These are phyloP conservation scores for Starmerella bombi DNA, from an alignment of 805 yeast genomes.

Conservation along the genomic window DNA sequence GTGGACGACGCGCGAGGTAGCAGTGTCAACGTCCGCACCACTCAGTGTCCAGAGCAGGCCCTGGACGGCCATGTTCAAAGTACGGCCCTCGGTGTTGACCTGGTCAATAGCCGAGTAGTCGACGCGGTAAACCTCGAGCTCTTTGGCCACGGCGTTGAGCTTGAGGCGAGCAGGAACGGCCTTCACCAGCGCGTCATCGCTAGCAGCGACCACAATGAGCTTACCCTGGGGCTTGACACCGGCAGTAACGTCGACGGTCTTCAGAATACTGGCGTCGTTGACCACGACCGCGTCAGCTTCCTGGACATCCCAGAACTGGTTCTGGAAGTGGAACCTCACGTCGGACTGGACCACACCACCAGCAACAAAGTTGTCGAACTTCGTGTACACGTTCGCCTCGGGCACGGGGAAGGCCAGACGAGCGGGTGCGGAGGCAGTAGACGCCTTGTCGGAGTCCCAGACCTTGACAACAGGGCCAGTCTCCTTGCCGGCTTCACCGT, in stretches of 20 bases:
- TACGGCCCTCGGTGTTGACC: slow-evolving; percentile 50
- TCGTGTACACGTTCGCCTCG: slow-evolving; percentile 41
- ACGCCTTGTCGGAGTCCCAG: slow-evolving; percentile 19
- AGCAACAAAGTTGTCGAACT: slow-evolving; percentile 54
- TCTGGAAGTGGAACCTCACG: slow-evolving; percentile 36
- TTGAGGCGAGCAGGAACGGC: slow-evolving; percentile 43
- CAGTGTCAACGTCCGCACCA: slow-evolving; percentile 48
- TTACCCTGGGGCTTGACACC: slow-evolving; percentile 45
- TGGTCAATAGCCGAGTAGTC: slow-evolving; percentile 56
- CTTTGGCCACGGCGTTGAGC: slow-evolving; percentile 39
- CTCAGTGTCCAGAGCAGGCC: slow-evolving; percentile 67
- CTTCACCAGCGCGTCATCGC: slow-evolving; percentile 39
- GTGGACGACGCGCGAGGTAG: slow-evolving; percentile 65
- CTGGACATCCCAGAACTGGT: slow-evolving; percentile 32
- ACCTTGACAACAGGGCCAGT: slow-evolving; percentile 9
- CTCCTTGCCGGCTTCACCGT: slow-evolving; percentile 1
- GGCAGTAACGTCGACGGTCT: slow-evolving; percentile 47
- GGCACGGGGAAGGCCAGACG: slow-evolving; percentile 15
- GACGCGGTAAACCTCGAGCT: slow-evolving; percentile 41
- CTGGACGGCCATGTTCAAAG: slow-evolving; percentile 61
- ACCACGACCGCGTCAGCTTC: slow-evolving; percentile 53
- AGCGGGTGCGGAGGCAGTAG: slow-evolving; percentile 16
- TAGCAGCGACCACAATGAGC: slow-evolving; percentile 32
- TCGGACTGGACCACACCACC: slow-evolving; percentile 65
- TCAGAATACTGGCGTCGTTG: slow-evolving; percentile 44